phyloP scores from a whole-genome alignment of 2,329 filamentous ascomycete genomes.

The Colletotrichum acutatum region DNA sequence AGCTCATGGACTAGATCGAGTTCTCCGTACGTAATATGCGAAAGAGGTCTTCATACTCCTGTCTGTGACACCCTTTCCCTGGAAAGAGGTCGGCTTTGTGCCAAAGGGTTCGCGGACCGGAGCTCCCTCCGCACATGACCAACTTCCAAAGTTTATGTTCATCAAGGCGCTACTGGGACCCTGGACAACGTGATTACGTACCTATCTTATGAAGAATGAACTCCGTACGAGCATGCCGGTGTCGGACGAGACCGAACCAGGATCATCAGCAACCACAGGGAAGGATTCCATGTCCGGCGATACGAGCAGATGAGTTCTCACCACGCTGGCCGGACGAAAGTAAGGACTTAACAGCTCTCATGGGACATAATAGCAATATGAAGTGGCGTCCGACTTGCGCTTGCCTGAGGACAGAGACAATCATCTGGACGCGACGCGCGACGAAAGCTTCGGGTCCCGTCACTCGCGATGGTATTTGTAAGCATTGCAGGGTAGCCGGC shows the following conservation, averaged over 20 bases:
- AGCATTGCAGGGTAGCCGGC: constrained; percentile 41
- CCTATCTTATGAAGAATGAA: no score
- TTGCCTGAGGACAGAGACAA: neutral
- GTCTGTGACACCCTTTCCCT: neutral
- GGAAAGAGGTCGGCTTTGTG: neutral
- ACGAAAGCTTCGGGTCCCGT: constrained; percentile 30
- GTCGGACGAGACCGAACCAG: neutral
- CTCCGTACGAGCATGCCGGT: neutral
- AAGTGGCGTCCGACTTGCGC: neutral
- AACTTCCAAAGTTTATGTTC: neutral
- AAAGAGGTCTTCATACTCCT: neutral
- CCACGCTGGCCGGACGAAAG: constrained; percentile 1
- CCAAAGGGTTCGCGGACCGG: neutral
- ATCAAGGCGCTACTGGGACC: neutral
- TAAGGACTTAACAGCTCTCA: neutral
- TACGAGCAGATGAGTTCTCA: neutral
- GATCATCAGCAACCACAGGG: neutral
- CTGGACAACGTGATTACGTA: neutral
- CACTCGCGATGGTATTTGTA: constrained; percentile 37
- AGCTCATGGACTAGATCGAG: neutral
- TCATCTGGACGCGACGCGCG: neutral
- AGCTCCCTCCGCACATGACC: neutral
- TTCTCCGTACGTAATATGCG: neutral
- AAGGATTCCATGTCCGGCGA: neutral
- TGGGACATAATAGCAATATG: neutral